Evolutionary conservation across 192 early-diverging fungal species (phyloP), one percentile per base, ranked within the genome.

Genomic region (Coemansia sp.): DNA sequence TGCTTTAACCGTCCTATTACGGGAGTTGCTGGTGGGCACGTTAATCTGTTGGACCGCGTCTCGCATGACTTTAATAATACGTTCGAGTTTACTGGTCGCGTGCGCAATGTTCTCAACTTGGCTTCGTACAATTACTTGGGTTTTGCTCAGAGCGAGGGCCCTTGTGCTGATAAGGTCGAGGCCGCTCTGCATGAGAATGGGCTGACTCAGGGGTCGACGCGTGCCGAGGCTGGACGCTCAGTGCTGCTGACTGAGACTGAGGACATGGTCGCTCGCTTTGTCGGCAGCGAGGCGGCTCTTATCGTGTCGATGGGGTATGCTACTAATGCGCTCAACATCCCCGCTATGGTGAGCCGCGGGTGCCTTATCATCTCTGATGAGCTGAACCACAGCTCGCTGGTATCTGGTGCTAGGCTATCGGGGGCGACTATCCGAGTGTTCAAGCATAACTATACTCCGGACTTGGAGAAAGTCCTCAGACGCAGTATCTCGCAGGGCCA

Each of bases 41-140:
- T 98, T 63, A 92, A 84, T 39, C 81, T 98, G 49, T 73, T 99
- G 15, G 95, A 98, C 47, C 90, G 97, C 43, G 85, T 89, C n/a
- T 92, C 92, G 34, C 76, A 81, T 27, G 94, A 99, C 79, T 93
- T 87, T 66, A 95, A 95, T 87, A 85, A 87, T 40, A 89, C 94
- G 5, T 97, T 95, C 76, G 74, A 91, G 79, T 88, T 96, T 68
- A 94, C 94, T 24, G 96, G 96, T 18, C 88, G 80, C 33, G 88
- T 87, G 55, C 89, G 78, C 60, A 91, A 95, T 72, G 89, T 87
- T 39, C 88, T 99, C 72, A 99, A 99, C 77, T 83, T 99, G 75
- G 92, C 95, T 2, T 96, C 95, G 16, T 99, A 99, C 86, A 99
- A 99, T 78, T 99, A 99, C 74, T 89, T 99, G 63, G 97, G 97